Conservation (phyloP, 768 basidiomycete genomes). For the Pleurotus citrinopileatus region DNA sequence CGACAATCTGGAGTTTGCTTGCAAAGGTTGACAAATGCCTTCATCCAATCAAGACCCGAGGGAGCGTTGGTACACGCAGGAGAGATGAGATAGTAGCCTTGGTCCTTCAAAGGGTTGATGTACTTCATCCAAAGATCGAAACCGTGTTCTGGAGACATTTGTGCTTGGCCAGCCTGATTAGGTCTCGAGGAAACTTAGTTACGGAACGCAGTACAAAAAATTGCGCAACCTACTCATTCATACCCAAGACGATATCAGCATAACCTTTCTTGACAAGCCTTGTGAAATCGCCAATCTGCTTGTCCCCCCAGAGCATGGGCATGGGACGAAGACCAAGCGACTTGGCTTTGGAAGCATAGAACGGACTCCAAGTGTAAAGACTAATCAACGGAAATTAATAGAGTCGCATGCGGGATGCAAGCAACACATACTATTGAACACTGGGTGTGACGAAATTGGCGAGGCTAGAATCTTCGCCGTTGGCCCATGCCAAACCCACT, state of each 20-base stretch:
- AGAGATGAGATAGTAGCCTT: conserved; percentile 58
- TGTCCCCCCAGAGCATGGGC: conserved; percentile 71
- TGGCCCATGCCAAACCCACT: conserved; percentile 67
- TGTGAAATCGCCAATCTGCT: conserved; percentile 47
- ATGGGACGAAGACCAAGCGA: conserved; percentile 49
- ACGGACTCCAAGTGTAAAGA: conserved; percentile 69
- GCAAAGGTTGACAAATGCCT: conserved; percentile 54
- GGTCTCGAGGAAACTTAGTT: conserved; percentile 46
- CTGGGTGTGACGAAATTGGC: conserved; percentile 45
- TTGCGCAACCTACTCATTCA: conserved; percentile 70
- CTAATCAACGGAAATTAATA: conserved; percentile 23
- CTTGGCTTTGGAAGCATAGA: conserved; percentile 36
- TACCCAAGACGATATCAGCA: conserved; percentile 47
- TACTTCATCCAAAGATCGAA: conserved; percentile 58
- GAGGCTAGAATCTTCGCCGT: conserved; percentile 48
- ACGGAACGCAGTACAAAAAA: not conserved
- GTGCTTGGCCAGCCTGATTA: conserved; percentile 58
- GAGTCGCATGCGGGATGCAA: not conserved
- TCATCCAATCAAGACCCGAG: conserved; percentile 62
- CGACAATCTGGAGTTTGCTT: conserved; percentile 31
- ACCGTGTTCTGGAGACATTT: conserved; percentile 50
- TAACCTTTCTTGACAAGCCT: conserved; percentile 46
- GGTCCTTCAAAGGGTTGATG: conserved; percentile 51
- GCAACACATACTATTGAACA: conserved; percentile 37
- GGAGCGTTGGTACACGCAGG: conserved; percentile 69